A percentile compares a stretch with the other conserved stretches of the same genome.
Conservation (phyloP, 169 alveolate species). For the Besnoitia besnoiti region DNA sequence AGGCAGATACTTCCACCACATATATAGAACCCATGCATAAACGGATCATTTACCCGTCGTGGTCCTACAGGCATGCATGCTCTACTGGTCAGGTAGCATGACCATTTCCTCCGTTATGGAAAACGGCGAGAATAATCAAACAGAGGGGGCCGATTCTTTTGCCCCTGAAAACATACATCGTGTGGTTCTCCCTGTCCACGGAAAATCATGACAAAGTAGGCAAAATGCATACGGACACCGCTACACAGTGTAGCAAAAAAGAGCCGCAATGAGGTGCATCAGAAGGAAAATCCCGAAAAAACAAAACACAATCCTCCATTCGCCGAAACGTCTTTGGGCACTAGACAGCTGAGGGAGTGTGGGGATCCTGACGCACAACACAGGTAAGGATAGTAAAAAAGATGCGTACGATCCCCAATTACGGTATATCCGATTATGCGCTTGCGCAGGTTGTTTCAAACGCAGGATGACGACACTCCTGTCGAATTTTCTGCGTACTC, state of each 20-base stretch:
- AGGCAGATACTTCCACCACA: too few relatives aligned
- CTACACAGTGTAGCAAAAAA: neutral
- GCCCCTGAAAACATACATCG: neutral
- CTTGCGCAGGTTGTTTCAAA: too few relatives aligned
- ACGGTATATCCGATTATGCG: too few relatives aligned
- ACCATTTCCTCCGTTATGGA: neutral
- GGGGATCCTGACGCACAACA: neutral
- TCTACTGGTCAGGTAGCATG: neutral
- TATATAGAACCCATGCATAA: neutral
- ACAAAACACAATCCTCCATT: neutral
- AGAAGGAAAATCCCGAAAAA: neutral
- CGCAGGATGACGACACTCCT: too few relatives aligned
- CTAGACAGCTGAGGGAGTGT: neutral
- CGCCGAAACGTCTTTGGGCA: neutral
- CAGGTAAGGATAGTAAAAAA: neutral
- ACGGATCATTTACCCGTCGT: neutral
- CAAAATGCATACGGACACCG: conserved; percentile 13
- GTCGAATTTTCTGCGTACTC: too few relatives aligned
- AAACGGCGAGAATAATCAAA: neutral
- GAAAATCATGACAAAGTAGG: neutral
- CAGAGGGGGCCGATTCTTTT: too few relatives aligned
- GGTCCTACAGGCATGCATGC: neutral
- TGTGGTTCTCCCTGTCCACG: neutral
- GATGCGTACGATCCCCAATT: neutral
- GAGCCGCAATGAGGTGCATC: neutral